phyloP scores from a whole-genome alignment of 1,284 basidiomycete genomes.

The Ceratobasidium sp. region DNA sequence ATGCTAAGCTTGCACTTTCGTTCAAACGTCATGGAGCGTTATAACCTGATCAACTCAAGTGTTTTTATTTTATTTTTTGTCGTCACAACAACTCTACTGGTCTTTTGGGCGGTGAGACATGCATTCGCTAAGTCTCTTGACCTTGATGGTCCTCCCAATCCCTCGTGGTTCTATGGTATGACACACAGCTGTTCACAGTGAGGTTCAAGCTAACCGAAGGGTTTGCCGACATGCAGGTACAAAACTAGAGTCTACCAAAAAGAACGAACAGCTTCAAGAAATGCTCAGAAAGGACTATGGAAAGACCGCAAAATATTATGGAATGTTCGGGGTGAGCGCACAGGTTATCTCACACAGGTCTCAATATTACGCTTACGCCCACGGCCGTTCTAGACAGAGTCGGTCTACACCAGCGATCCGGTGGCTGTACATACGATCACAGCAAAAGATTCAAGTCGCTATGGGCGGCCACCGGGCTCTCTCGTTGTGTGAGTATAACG shows the following conservation, averaged over 20 bases:
- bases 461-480: conserved; percentile 51
- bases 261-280: not conserved
- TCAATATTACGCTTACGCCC: no score
- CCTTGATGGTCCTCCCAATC: conserved; percentile 14
- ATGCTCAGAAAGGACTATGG: not conserved
- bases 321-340: not conserved
- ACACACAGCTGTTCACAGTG: not conserved
- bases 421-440: conserved; percentile 60
- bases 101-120: not conserved
- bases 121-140: not conserved
- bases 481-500: no score
- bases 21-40: no score
- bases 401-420: conserved; percentile 63
- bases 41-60: no score
- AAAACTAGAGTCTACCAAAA: no score
- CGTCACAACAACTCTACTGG: not conserved
- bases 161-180: not conserved
- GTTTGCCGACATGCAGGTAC: no score
- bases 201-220: not conserved
- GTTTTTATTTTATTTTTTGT: no score
- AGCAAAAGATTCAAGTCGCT: conserved; percentile 61
- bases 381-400: no score
- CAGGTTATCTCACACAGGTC: no score
- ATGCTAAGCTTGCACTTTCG: no score
- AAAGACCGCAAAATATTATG: not conserved